Base-by-base conservation (phyloP, 169 alveolate genomes). In the Cryptosporidium baileyi region DNA sequence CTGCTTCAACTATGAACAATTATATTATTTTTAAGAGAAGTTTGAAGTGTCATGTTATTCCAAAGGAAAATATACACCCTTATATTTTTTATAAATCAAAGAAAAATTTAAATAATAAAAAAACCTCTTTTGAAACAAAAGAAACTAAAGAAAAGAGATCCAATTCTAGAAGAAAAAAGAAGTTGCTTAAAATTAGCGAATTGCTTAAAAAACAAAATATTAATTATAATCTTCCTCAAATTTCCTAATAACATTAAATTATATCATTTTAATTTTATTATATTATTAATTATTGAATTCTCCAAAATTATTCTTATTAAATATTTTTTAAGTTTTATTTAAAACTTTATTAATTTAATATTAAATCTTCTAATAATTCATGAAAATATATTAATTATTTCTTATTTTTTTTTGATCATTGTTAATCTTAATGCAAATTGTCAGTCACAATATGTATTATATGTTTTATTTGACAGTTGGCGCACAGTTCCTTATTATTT, bases 1-100 rank as follows among this genome's bases (percentile, higher is more conserved):
- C 96, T 11, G 95, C 96, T 2, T 61, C 92, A 41, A 91, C 97
- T 3, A 94, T 95, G 96, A 54, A 95, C 82, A 89, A 89, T 57
- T 93, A 94, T 82, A 59, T 94, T 19, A 57, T 94, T 65, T 94
- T 90, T 67, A 93, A 91, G n/a, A 89, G 85, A 19, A 74, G 74
- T 28, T 67, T 74, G 5, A 74, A 82, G 61, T 92, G 95, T 41
- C 91, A 91, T 40, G 89, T 89, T 7, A 65, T 92, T 36, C 92
- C 89, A 17, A 81, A 82, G 24, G 74, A 63, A 28, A 82, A 80
- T 3, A 80, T 90, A 30, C 91, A 92, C 59, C 88, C 80, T 59
- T 91, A 88, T 36, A 85, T 89, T 63, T 92, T 92, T 80, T 88
- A 67, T 47, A 89, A 81, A 61, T 85, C 93, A 34, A 80, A 82